Conservation (phyloP, 2,329 filamentous ascomycete species). For the Colletotrichum chrysophilum region DNA sequence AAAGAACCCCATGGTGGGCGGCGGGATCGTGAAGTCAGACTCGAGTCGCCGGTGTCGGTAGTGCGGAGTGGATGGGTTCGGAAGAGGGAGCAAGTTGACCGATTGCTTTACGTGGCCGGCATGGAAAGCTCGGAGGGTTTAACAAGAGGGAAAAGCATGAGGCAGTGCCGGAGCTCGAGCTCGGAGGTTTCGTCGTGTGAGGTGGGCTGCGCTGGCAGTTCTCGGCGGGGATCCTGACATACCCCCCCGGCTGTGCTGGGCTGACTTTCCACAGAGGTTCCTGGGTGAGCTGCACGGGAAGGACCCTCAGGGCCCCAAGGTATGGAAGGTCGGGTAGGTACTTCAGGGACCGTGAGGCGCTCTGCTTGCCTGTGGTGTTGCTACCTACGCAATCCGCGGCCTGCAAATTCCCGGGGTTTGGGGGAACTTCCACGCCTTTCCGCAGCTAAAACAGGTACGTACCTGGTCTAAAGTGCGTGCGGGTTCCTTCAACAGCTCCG, state of each 20-base stretch:
- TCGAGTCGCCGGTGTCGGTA: background rate
- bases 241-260: conserved; percentile 3
- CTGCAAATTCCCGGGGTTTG: background rate
- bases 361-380: background rate
- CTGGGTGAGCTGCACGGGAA: background rate
- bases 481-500: background rate
- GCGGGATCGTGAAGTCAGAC: background rate
- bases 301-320: background rate
- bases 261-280: background rate
- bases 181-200: conserved; percentile 14
- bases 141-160: background rate
- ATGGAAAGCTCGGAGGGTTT: conserved; percentile 13
- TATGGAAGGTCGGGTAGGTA: background rate
- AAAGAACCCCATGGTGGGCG: conserved; percentile 45
- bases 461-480: background rate
- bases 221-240: conserved; percentile 17
- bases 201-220: conserved; percentile 16
- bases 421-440: background rate
- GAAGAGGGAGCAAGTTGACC: background rate
- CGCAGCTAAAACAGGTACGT: background rate
- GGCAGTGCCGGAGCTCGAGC: conserved; percentile 18
- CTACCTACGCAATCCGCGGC: background rate
- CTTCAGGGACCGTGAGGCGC: background rate
- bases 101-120: conserved; percentile 14
- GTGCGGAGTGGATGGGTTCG: background rate